Evolutionary conservation across 192 early-diverging fungal genomes (phyloP).

Genomic region (Chytriomyces hyalinus): DNA sequence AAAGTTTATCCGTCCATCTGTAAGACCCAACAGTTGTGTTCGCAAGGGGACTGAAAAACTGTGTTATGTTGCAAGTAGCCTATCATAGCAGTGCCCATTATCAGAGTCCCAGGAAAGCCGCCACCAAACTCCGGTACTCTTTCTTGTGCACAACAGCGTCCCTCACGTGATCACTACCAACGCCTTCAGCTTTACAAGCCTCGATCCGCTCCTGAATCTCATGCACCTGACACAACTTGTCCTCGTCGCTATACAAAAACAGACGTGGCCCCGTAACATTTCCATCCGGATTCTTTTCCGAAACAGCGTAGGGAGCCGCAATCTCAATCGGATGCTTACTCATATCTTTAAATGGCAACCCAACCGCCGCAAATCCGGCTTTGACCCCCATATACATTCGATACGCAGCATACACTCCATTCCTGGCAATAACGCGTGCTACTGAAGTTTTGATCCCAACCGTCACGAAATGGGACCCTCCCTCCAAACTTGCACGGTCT

Average conservation of each 20-base stretch:
- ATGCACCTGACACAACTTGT: background rate
- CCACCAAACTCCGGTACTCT: slow-evolving; percentile 6
- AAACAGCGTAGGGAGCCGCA: background rate
- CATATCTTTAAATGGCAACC: background rate
- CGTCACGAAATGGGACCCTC: background rate
- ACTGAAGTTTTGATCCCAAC: background rate
- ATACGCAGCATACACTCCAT: background rate
- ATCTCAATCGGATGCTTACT: background rate
- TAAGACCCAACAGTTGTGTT: too few relatives aligned
- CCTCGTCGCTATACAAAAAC: slow-evolving; percentile 7
- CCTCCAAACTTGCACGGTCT: background rate
- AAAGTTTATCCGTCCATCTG: too few relatives aligned
- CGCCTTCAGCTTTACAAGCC: slow-evolving; percentile 1
- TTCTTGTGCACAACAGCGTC: background rate
- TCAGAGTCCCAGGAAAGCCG: background rate
- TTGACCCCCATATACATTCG: background rate
- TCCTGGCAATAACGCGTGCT: background rate
- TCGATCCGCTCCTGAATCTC: background rate
- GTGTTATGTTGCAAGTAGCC: too few relatives aligned
- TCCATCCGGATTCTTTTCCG: background rate
- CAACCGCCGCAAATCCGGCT: too few relatives aligned
- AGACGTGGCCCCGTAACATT: background rate
- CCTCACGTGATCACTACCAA: slow-evolving; percentile 8
- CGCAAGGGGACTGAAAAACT: too few relatives aligned
- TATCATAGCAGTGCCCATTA: background rate